Evolutionary conservation across 2,329 filamentous ascomycete genomes (phyloP).

Genomic region (Zopfia rhizophila): DNA sequence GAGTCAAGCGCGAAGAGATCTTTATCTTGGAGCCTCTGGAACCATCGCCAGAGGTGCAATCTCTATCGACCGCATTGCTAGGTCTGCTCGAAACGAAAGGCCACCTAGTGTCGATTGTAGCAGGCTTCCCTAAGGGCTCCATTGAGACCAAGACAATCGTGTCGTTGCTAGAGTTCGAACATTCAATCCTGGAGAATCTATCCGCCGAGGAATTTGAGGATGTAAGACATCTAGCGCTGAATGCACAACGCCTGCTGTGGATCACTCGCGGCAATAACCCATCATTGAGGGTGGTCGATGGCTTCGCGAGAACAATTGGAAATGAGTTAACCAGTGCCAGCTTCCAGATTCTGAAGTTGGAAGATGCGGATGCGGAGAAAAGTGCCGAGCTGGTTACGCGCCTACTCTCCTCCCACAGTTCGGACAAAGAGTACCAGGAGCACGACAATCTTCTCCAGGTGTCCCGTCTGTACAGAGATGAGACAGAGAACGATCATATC

Average conservation of each 20-base stretch:
- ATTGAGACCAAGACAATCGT: constrained; percentile 3
- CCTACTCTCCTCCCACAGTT: not conserved
- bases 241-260: not conserved
- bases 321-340: not conserved
- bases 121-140: too few relatives aligned
- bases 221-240: too few relatives aligned
- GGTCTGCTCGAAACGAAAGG: too few relatives aligned
- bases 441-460: not conserved
- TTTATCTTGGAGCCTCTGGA: too few relatives aligned
- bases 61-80: too few relatives aligned
- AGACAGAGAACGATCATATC: not conserved
- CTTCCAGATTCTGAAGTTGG: constrained; percentile 1
- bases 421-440: not conserved
- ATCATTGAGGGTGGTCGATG: not conserved
- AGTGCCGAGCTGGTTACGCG: too few relatives aligned
- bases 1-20: too few relatives aligned
- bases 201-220: not conserved
- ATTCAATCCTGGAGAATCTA: constrained; percentile 1
- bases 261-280: constrained; percentile 1
- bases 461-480: not conserved
- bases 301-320: not conserved
- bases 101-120: too few relatives aligned
- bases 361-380: too few relatives aligned
- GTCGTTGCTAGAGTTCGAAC: constrained; percentile 4
- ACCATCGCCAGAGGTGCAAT: too few relatives aligned